Conservation (phyloP, 116 monocot species). For the Papilionanthe hybrid region DNA sequence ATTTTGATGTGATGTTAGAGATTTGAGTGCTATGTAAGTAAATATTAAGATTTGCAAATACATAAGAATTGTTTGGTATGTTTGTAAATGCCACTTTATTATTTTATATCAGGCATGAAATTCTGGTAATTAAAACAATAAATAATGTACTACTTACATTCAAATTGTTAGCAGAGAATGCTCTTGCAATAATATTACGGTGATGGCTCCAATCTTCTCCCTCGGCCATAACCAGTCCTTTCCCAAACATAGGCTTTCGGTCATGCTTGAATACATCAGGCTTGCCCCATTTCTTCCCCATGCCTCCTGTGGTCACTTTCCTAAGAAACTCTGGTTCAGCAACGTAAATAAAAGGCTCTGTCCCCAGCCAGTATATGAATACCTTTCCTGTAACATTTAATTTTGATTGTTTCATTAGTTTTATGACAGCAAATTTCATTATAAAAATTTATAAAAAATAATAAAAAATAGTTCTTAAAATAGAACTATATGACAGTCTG, state of each 20-base stretch:
- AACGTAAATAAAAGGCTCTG: slow-evolving; percentile 75
- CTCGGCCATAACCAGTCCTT: slow-evolving; percentile 60
- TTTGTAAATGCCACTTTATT: too few relatives aligned
- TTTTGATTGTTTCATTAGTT: not conserved
- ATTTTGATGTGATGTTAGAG: too few relatives aligned
- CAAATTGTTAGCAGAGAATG: slow-evolving; percentile 62
- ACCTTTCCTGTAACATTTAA: slow-evolving; percentile 47
- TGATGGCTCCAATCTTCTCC: slow-evolving; percentile 62
- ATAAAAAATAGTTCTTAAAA: too few relatives aligned
- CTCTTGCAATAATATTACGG: slow-evolving; percentile 55
- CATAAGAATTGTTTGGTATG: too few relatives aligned
- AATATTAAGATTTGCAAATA: too few relatives aligned
- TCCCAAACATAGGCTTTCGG: slow-evolving; percentile 66
- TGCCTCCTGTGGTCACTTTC: slow-evolving; percentile 22
- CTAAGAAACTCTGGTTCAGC: slow-evolving; percentile 67
- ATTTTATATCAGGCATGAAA: too few relatives aligned
- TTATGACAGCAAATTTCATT: not conserved
- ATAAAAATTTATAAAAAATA: too few relatives aligned
- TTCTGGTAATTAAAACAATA: too few relatives aligned
- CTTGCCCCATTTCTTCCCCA: slow-evolving; percentile 70
- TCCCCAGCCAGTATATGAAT: slow-evolving; percentile 83
- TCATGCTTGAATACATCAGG: slow-evolving; percentile 71
- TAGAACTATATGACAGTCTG: too few relatives aligned
- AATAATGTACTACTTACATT: slow-evolving; percentile 31
- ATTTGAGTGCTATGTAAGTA: too few relatives aligned